Base-by-base conservation (phyloP, 2,329 filamentous ascomycete genomes). In the Aspergillus sp. region DNA sequence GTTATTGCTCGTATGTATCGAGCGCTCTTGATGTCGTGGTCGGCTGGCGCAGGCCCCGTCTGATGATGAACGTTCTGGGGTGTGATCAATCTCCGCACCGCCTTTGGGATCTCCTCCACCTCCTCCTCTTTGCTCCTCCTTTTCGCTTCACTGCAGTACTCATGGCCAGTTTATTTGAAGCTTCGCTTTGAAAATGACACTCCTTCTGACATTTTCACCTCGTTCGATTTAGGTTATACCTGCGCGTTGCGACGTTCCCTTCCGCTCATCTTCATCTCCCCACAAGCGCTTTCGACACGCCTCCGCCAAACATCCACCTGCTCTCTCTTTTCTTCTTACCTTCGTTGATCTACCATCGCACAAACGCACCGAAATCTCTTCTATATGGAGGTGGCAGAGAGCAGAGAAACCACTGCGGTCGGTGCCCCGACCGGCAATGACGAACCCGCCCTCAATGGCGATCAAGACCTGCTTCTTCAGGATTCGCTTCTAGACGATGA, bases 401-500 rank as follows among this genome's bases (percentile, higher is more conserved):
- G 68, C 58, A 67, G 66, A 60, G 73, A 76, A 54, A 64, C 70
- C 33, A 61, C 65, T 64, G 70, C 67, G 62, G 71, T 66, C 64
- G 73, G 67, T 67, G 70, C 68, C 60, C 54, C 71, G 60, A 69
- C 69, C 33, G 71, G 69, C 55, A 64, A 67, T 46, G 71, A 72
- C 47, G 59, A 72, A 53, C 69, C 66, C 40, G 64, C 70, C 59
- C 62, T 71, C 66, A 76, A 77, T 68, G 69, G 70, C 57, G 70
- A 73, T 53, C 67, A 69, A 42, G 68, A 71, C 62, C 62, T 71
- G 51, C 65, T 71, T 41, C 59, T 73, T 22, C 71, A 72, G 58
- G 83, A 84, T 63, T 66, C 69, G 53, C 65, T 76, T 59, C 72
- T 75, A 66, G 86, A 87, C 68, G 90, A 89, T 72, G 87, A 86